Percentiles rank a stretch among this genome's conserved stretches.
Evolutionary conservation across 805 yeast genomes (phyloP).

Genomic region (Ogataea populi-albae): DNA sequence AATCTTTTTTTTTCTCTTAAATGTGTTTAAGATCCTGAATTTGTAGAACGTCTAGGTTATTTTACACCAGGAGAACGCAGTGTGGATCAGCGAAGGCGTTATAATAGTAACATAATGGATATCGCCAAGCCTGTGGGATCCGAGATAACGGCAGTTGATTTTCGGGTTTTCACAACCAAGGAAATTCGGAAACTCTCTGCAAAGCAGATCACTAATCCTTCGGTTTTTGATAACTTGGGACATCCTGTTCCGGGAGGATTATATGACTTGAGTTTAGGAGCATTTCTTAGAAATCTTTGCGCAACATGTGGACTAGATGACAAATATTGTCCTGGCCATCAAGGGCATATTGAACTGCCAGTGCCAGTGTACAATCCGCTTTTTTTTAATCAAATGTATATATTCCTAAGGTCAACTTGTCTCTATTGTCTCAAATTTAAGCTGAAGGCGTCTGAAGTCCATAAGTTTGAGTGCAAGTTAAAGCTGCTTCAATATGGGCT

Average conservation of each 20-base stretch:
- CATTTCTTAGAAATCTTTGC: constrained; percentile 84
- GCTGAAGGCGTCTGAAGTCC: constrained; percentile 65
- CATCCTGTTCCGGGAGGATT: constrained; percentile 94
- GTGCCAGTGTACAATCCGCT: constrained; percentile 93
- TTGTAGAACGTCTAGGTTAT: too few species aligned
- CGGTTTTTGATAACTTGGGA: constrained; percentile 93
- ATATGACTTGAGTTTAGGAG: constrained; percentile 94
- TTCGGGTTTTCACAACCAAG: constrained; percentile 74
- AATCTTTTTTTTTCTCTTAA: constrained; percentile 5
- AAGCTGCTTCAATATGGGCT: constrained; percentile 85
- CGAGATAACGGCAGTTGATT: constrained; percentile 88
- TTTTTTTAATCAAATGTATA: constrained; percentile 87
- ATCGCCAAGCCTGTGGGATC: constrained; percentile 96
- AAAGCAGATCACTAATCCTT: constrained; percentile 92
- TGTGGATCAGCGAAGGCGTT: too few species aligned
- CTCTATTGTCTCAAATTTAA: constrained; percentile 87
- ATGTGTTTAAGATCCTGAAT: too few species aligned
- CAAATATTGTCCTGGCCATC: constrained; percentile 94
- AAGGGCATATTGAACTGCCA: constrained; percentile 96
- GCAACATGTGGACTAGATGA: constrained; percentile 96
- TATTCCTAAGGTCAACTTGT: constrained; percentile 80
- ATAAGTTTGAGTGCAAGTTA: constrained; percentile 74
- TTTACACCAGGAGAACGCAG: too few species aligned
- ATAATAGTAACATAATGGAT: constrained; percentile 58
- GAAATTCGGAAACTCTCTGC: constrained; percentile 88